Percentiles rank a stretch among this genome's conserved stretches.
Conservation (phyloP, 2,329 filamentous ascomycete genomes). For the Colletotrichum sp. region DNA sequence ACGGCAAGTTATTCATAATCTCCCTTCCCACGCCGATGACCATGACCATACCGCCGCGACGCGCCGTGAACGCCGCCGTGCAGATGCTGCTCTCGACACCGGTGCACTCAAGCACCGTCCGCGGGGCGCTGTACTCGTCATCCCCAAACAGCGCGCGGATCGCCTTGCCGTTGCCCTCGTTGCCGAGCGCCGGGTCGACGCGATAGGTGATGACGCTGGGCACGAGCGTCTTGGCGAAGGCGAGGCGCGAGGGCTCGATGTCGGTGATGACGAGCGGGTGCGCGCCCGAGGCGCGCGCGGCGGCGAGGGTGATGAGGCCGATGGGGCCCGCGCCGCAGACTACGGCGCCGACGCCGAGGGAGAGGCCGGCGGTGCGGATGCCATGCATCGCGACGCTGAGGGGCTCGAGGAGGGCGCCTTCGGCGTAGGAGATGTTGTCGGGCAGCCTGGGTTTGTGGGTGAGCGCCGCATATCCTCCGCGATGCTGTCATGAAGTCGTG, state of each 20-base stretch:
- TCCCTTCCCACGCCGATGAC: conserved; percentile 68
- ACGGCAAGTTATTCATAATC: conserved; percentile 69
- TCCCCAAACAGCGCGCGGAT: conserved; percentile 60
- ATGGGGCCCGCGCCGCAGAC: conserved; percentile 70
- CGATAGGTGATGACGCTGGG: conserved; percentile 60
- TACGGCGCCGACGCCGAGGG: conserved; percentile 58
- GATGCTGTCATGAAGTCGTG: background rate
- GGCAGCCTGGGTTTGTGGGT: conserved; percentile 46
- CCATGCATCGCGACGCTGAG: conserved; percentile 67
- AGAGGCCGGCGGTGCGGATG: conserved; percentile 56
- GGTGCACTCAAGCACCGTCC: conserved; percentile 68
- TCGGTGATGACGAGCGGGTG: conserved; percentile 70
- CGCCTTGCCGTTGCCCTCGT: conserved; percentile 53
- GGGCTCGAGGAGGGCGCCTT: conserved; percentile 69
- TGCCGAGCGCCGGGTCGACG: conserved; percentile 48
- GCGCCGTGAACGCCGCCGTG: conserved; percentile 61
- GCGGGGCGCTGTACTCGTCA: conserved; percentile 61
- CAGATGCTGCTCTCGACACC: conserved; percentile 68
- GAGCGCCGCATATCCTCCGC: background rate
- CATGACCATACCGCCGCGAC: conserved; percentile 65
- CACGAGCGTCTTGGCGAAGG: conserved; percentile 62
- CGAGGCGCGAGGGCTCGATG: conserved; percentile 58
- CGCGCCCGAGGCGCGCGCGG: conserved; percentile 65
- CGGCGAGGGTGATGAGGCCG: conserved; percentile 62
- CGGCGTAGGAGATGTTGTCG: conserved; percentile 57